phyloP scores from a whole-genome alignment of 176 grass and related monocot genomes.

The Chloris gayana region DNA sequence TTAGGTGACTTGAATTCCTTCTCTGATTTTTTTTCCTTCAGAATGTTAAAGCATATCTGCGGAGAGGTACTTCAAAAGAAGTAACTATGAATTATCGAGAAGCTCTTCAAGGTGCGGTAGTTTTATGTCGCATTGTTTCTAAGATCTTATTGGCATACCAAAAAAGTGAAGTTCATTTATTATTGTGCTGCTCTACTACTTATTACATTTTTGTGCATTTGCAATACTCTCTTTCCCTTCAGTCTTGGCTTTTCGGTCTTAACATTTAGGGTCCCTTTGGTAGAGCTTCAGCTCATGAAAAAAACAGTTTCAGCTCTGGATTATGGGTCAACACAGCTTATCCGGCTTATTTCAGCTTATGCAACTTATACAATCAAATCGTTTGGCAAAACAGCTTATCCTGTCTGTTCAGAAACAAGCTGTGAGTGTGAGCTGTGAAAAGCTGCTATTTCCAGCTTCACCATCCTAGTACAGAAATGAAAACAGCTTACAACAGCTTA shows the following conservation, averaged over 20 bases:
- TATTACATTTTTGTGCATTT: background rate
- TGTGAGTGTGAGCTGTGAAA: too few species aligned
- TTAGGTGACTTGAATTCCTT: conserved; percentile 14
- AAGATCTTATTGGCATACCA: conserved; percentile 17
- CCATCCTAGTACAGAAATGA: too few species aligned
- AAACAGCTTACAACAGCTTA: too few species aligned
- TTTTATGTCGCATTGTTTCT: conserved; percentile 33
- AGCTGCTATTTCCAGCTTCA: too few species aligned
- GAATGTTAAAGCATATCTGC: conserved; percentile 96
- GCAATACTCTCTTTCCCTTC: background rate
- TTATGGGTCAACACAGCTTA: too few species aligned
- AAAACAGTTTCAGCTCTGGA: too few species aligned
- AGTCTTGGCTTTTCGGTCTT: background rate
- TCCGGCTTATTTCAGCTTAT: too few species aligned
- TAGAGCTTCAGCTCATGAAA: too few species aligned
- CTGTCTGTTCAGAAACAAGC: too few species aligned
- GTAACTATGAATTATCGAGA: conserved; percentile 75
- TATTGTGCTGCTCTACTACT: background rate
- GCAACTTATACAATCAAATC: too few species aligned
- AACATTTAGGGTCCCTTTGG: too few species aligned
- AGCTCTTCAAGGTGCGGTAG: conserved; percentile 74
- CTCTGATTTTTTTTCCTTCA: conserved; percentile 29
- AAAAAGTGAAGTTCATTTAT: conserved; percentile 29
- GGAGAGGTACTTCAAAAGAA: conserved; percentile 82
- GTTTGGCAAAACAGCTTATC: too few species aligned